These are phyloP conservation scores for Tetracladium maxilliforme DNA, from an alignment of 2,329 filamentous ascomycete species.

Conservation along the genomic window DNA sequence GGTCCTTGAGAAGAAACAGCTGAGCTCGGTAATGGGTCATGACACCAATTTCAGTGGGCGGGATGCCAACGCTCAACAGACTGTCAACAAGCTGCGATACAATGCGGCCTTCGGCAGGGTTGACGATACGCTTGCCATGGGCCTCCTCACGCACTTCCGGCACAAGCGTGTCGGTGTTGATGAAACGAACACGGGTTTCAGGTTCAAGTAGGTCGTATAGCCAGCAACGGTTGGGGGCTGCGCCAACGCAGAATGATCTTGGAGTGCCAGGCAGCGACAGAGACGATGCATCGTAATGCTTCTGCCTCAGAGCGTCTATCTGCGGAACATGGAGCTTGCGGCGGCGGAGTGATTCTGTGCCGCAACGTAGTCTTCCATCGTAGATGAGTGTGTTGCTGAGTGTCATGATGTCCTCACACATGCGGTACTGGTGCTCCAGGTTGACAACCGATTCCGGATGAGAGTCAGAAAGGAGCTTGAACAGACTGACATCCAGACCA, in stretches of 20 bases:
- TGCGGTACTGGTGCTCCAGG: slow-evolving; percentile 91
- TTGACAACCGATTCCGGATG: slow-evolving; percentile 83
- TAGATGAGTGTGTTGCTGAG: slow-evolving; percentile 91
- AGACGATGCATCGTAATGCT: slow-evolving; percentile 36
- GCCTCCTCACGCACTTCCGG: slow-evolving; percentile 54
- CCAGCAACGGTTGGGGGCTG: slow-evolving; percentile 48
- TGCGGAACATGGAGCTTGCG: slow-evolving; percentile 55
- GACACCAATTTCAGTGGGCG: slow-evolving; percentile 68
- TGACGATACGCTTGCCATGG: slow-evolving; percentile 76
- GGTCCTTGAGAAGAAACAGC: slow-evolving; percentile 65
- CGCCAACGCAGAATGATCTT: slow-evolving; percentile 39
- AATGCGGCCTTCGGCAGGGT: slow-evolving; percentile 66
- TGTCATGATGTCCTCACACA: slow-evolving; percentile 95
- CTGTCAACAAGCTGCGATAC: slow-evolving; percentile 68
- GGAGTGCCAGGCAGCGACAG: slow-evolving; percentile 21
- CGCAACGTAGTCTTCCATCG: slow-evolving; percentile 77
- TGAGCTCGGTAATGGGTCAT: slow-evolving; percentile 97
- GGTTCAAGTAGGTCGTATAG: slow-evolving; percentile 57
- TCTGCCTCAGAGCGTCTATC: slow-evolving; percentile 44
- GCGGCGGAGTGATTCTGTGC: slow-evolving; percentile 59
- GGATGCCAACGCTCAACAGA: slow-evolving; percentile 61
- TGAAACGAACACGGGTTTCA: slow-evolving; percentile 61
- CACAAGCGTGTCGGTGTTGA: slow-evolving; percentile 72
- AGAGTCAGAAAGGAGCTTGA: slow-evolving; percentile 80
- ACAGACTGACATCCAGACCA: slow-evolving; percentile 82